A percentile compares a stretch with the other conserved stretches of the same genome.
Conservation (phyloP, 495 filamentous ascomycete species). For the Aspergillus carlsbadensis region DNA sequence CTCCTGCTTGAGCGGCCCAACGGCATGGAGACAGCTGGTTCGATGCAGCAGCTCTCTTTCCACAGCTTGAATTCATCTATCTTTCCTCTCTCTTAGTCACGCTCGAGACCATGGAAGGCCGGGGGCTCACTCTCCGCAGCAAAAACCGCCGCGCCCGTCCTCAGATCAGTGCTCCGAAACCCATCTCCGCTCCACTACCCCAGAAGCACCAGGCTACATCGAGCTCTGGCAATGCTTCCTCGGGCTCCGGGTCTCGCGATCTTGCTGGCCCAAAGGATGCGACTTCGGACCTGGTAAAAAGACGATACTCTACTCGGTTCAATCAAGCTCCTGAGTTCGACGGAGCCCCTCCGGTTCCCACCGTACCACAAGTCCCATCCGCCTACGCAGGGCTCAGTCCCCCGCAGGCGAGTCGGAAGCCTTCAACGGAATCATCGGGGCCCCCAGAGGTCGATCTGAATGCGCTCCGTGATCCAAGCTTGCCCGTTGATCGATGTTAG, state of each 20-base stretch:
- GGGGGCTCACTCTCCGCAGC: conserved; percentile 84
- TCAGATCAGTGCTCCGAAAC: conserved; percentile 79
- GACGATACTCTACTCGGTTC: conserved; percentile 89
- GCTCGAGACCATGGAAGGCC: conserved; percentile 47
- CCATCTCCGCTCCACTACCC: conserved; percentile 67
- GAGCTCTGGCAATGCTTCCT: conserved; percentile 15
- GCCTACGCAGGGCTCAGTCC: conserved; percentile 49
- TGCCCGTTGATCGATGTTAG: conserved; percentile 64
- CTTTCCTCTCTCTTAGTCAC: neutral
- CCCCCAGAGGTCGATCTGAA: conserved; percentile 62
- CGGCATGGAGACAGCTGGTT: conserved; percentile 13
- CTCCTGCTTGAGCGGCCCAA: conserved; percentile 25
- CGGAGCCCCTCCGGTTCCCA: conserved; percentile 66
- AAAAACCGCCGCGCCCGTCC: conserved; percentile 72
- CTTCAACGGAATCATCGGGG: conserved; percentile 38
- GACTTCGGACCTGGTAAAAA: conserved; percentile 91
- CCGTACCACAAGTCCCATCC: conserved; percentile 50
- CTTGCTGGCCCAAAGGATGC: conserved; percentile 41
- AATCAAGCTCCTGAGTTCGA: conserved; percentile 73
- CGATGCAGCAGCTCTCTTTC: neutral
- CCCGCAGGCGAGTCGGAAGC: conserved; percentile 47
- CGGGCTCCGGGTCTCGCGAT: conserved; percentile 31
- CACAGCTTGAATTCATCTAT: neutral
- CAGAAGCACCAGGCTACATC: conserved; percentile 31
- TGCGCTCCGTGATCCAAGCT: conserved; percentile 74